These are phyloP conservation scores for Teratosphaeria gauchensis DNA, from an alignment of 2,329 filamentous ascomycete species.

Conservation along the genomic window DNA sequence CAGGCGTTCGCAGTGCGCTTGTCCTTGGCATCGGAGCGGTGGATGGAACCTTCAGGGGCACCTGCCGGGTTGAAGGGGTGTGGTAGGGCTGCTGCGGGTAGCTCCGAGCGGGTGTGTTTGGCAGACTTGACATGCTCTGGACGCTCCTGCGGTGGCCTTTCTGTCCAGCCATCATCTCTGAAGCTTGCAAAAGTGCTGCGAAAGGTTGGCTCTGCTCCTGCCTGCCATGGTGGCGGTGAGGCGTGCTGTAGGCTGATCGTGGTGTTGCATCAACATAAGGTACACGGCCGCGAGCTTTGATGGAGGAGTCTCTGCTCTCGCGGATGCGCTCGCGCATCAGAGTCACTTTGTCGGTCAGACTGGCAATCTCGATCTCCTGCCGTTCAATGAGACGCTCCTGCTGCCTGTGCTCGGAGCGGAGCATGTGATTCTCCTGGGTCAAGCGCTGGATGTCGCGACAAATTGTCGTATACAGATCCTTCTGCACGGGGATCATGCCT, in stretches of 20 bases:
- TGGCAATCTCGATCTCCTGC: constrained; percentile 62
- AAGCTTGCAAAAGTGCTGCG: constrained; percentile 63
- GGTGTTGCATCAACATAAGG: constrained; percentile 48
- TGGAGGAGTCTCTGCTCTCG: constrained; percentile 80
- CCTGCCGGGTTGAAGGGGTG: constrained; percentile 17
- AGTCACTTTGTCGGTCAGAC: constrained; percentile 64
- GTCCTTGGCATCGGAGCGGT: constrained; percentile 42
- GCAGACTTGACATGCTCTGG: constrained; percentile 77
- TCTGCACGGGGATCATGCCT: constrained; percentile 30
- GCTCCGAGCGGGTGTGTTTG: constrained; percentile 58
- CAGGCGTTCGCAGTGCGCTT: constrained; percentile 32
- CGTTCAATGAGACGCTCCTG: constrained; percentile 72
- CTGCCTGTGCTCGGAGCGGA: constrained; percentile 57
- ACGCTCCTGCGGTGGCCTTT: constrained; percentile 62
- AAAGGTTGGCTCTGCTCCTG: constrained; percentile 42
- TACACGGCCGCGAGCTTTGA: constrained; percentile 57
- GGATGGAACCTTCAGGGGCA: constrained; percentile 28
- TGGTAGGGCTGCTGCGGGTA: constrained; percentile 41
- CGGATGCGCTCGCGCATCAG: constrained; percentile 74
- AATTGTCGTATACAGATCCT: constrained; percentile 47
- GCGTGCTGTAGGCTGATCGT: constrained; percentile 34
- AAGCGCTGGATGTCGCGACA: constrained; percentile 48
- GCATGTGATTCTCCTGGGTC: constrained; percentile 53
- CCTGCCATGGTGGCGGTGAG: constrained; percentile 39
- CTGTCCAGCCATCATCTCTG: constrained; percentile 52